A percentile compares a stretch with the other conserved stretches of the same genome.
Evolutionary conservation across 495 filamentous ascomycete species (phyloP).

Genomic region (Trichoderma reesei): DNA sequence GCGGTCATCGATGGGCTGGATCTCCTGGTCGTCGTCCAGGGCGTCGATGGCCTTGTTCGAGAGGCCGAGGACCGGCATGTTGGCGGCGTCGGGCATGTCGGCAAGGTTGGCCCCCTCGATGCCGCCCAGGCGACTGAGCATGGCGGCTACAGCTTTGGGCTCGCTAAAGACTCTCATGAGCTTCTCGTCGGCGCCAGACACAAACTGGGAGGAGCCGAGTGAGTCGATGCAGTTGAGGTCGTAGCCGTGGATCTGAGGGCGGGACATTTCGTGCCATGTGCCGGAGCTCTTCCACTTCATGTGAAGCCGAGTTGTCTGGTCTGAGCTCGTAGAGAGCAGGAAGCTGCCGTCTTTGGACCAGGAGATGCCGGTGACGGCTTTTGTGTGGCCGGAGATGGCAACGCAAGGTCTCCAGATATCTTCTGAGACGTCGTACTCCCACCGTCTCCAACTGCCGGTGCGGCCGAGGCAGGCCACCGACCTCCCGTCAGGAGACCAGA

Average conservation of each 20-base stretch:
- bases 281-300: conserved; percentile 59
- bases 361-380: conserved; percentile 63
- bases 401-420: conserved; percentile 67
- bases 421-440: conserved; percentile 40
- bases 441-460: conserved; percentile 87
- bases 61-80: conserved; percentile 87
- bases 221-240: conserved; percentile 90
- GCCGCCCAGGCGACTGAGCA: conserved; percentile 60
- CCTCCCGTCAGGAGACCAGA: conserved; percentile 76
- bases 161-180: conserved; percentile 89
- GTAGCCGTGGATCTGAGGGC: conserved; percentile 97
- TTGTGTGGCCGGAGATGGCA: conserved; percentile 76
- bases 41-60: conserved; percentile 86
- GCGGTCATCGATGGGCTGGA: conserved; percentile 29
- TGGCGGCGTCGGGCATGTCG: conserved; percentile 71
- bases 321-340: conserved; percentile 76
- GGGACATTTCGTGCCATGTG: conserved; percentile 89
- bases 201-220: conserved; percentile 59
- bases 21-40: conserved; percentile 40
- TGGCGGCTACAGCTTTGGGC: conserved; percentile 67
- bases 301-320: conserved; percentile 91
- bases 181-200: conserved; percentile 98
- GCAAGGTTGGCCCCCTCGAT: conserved; percentile 34
- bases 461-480: conserved; percentile 72
- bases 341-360: conserved; percentile 82